Base-by-base conservation (phyloP, 352 stramenopile species). In the Phytophthora pisi region DNA sequence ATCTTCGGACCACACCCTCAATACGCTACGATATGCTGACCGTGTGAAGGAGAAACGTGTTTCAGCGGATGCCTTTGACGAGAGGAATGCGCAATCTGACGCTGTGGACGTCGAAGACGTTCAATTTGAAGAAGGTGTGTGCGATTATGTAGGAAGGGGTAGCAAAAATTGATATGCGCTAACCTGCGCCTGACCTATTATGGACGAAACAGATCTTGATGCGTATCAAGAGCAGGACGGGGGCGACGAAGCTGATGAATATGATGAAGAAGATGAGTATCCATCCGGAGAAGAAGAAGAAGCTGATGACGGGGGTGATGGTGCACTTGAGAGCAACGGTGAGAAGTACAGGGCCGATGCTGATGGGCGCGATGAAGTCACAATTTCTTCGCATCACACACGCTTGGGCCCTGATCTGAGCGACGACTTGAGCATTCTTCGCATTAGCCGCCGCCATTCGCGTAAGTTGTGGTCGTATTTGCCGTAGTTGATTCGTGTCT, bases 1-100 rank as follows among this genome's bases (percentile, higher is more conserved):
- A 4, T 95, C 92, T 2, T 89, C 95, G 1, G 97, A 99, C 51
- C 97, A 99, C 75, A 98, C 97, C 4, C 70, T 99, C 23, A 99
- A 99, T 72, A 99, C 97, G 2, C 83, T 99, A 5, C 84, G 97
- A 5, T 99, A 99, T 71, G 97, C 97, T 2, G 96, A 99, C 77
- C 89, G 96, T 13, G 95, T 99, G 26, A 99, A 99, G 72, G 95
- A 98, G 53, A 98, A 98, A 70, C 91, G 75, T 45, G 88, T 94
- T 16, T 87, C 85, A 20, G 82, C 84, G 0, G 78, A 94, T 69
- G 84, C 70, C 1, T 90, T 90, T 61, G 82, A 85, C 28, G 84
- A 91, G 13, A 43, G 58, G 5, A 68, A 55, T 61, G 57, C 42
- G 0, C 69, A 74, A 4, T 70, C 68, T 5, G 73, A 66, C 28